Base-by-base conservation (phyloP, 179 eudicot species). In the Nepenthes alata region DNA sequence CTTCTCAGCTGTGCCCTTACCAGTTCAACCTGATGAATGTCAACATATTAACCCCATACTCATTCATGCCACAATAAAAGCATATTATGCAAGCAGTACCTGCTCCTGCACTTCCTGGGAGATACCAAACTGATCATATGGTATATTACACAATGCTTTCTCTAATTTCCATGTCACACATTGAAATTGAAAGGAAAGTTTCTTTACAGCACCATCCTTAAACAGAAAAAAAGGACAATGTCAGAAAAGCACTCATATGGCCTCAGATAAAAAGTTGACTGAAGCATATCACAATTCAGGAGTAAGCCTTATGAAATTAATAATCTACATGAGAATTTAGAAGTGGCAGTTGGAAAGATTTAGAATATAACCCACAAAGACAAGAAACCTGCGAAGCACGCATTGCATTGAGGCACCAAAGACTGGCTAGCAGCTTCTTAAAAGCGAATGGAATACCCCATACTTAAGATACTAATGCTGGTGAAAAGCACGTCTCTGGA, bases 71-170 rank as follows among this genome's bases (percentile, higher is more conserved):
- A 9, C n/a, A 6, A 12, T 14, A 59, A n/a, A 36, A 49, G 50
- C 61, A 39, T 1, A 39, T 11, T 47, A 36, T 54, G 38, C 39
- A 66, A 65, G 12, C 34, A 47, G 11, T 64, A 82, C 87, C 84
- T 82, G 84, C 73, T 82, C 87, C 64, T 75, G 82, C 15, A 82
- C 84, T 71, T 82, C 87, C 71, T 79, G 84, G 50, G 87, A 82
- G 66, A 82, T 77, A 67, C 74, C 78, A 66, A 77, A 72, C 15
- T 77, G 72, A 58, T 73, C 73, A 54, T 72, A 75, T 11, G 82
- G 78, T 52, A 80, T 65, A 65, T 64, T 73, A 15, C 62, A 69
- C 60, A 82, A 62, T n/a, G 78, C 73, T 64, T 75, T 75, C 70
- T 77, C 87, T 69, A 82, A 51, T 54, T 82, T 77, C 82, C 78